Percentiles rank a stretch among this genome's conserved stretches.
These are phyloP conservation scores for Blastobotrys persicus DNA, from an alignment of 1,139 yeast species.

Conservation along the genomic window DNA sequence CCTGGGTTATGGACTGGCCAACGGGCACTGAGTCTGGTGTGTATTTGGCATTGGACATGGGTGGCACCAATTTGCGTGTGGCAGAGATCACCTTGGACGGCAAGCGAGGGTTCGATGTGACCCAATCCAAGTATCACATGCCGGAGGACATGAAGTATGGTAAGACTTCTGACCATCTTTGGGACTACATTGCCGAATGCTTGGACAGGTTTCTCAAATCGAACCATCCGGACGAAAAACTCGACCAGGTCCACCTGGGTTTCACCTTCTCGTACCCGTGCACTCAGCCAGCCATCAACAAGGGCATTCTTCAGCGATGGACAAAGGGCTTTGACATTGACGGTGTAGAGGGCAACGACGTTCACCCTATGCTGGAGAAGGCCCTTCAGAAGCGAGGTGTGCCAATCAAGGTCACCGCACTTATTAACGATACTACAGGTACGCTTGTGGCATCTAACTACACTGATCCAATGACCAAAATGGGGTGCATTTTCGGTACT, in stretches of 20 bases:
- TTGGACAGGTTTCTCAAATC: slow-evolving; percentile 58
- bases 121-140: slow-evolving; percentile 73
- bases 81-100: slow-evolving; percentile 82
- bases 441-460: slow-evolving; percentile 95
- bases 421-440: slow-evolving; percentile 96
- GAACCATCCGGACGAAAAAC: slow-evolving; percentile 54
- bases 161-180: slow-evolving; percentile 63
- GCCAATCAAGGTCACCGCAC: slow-evolving; percentile 84
- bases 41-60: slow-evolving; percentile 89
- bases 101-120: slow-evolving; percentile 71
- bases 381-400: slow-evolving; percentile 63
- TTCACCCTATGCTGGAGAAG: slow-evolving; percentile 82
- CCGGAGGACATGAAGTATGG: slow-evolving; percentile 80
- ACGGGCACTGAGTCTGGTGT: slow-evolving; percentile 88
- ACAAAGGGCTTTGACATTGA: slow-evolving; percentile 96
- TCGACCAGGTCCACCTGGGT: slow-evolving; percentile 64
- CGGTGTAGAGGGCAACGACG: slow-evolving; percentile 92
- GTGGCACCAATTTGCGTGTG: slow-evolving; percentile 92
- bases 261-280: slow-evolving; percentile 96
- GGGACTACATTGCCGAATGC: slow-evolving; percentile 83
- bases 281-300: slow-evolving; percentile 75
- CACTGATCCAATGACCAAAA: slow-evolving; percentile 80
- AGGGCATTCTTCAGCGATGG: slow-evolving; percentile 92
- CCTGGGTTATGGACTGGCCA: slow-evolving; percentile 94
- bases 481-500: slow-evolving; percentile 97